Percentiles rank a stretch among this genome's conserved stretches.
These are phyloP conservation scores for Schrenkiella parvula DNA, from an alignment of 345 rosid genomes.

Conservation along the genomic window DNA sequence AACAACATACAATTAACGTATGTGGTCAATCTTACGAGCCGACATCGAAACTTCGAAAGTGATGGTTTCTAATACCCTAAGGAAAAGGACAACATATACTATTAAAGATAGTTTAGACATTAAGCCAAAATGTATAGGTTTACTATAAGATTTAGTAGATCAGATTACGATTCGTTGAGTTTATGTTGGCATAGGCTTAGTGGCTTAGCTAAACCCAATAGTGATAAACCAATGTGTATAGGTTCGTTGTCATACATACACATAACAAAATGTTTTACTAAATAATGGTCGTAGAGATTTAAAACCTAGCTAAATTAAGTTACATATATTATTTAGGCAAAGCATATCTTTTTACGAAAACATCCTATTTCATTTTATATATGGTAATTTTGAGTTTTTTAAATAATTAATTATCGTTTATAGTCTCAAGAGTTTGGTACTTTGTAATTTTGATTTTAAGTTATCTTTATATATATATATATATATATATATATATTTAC, in stretches of 20 bases:
- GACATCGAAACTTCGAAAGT: slow-evolving; percentile 22
- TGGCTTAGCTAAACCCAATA: slow-evolving; percentile 21
- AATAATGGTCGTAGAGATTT: neutral
- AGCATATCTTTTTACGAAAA: neutral
- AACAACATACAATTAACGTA: slow-evolving; percentile 10
- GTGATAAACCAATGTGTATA: slow-evolving; percentile 16
- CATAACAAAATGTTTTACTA: neutral
- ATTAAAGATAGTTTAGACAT: slow-evolving; percentile 11
- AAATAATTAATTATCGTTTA: neutral
- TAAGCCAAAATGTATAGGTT: slow-evolving; percentile 21
- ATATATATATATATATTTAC: neutral
- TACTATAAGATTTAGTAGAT: slow-evolving; percentile 14
- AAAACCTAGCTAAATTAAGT: neutral
- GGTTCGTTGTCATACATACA: neutral
- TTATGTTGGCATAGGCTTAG: slow-evolving; percentile 17
- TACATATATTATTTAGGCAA: neutral
- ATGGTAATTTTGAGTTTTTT: neutral
- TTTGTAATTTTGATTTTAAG: neutral
- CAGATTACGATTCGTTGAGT: slow-evolving; percentile 19
- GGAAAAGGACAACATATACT: neutral
- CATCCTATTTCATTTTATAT: neutral
- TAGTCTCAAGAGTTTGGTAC: neutral
- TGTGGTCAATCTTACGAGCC: slow-evolving; percentile 25
- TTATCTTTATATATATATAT: neutral
- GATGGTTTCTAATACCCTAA: slow-evolving; percentile 24